Percentiles rank a stretch among this genome's conserved stretches.
These are phyloP conservation scores for Ganoderma lingzhi DNA, from an alignment of 1,284 basidiomycete genomes.

Conservation along the genomic window DNA sequence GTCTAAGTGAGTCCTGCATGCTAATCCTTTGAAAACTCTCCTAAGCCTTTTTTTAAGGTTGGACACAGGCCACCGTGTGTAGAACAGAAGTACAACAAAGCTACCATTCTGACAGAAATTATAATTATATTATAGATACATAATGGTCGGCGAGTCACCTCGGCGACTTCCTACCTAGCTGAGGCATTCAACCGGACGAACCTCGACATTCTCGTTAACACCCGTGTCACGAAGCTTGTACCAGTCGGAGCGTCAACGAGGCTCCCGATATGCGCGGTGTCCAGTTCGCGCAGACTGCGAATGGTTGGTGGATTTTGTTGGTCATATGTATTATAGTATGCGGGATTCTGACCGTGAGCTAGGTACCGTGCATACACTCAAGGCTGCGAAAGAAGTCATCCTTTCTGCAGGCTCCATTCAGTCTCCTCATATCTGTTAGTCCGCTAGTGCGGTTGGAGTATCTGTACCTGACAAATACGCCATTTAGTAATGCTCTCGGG, in stretches of 20 bases:
- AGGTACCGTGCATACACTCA: slow-evolving; percentile 25
- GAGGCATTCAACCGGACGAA: slow-evolving; percentile 45
- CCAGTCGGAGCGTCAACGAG: slow-evolving; percentile 11
- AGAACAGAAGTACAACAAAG: background rate
- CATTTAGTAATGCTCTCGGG: slow-evolving; percentile 28
- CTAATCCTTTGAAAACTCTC: background rate
- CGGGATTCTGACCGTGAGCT: background rate
- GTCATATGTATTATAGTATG: no score
- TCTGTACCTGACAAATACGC: background rate
- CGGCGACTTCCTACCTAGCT: slow-evolving; percentile 41
- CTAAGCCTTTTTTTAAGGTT: background rate
- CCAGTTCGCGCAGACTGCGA: slow-evolving; percentile 39
- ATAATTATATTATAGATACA: slow-evolving; percentile 10
- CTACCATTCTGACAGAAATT: background rate
- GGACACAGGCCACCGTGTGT: slow-evolving; percentile 18
- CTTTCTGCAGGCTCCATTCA: slow-evolving; percentile 28
- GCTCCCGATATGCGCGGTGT: slow-evolving; percentile 41
- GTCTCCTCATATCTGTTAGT: slow-evolving; percentile 45
- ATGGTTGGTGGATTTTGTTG: slow-evolving; percentile 21
- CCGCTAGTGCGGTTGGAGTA: background rate
- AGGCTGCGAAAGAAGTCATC: slow-evolving; percentile 36
- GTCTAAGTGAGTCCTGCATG: slow-evolving; percentile 41
- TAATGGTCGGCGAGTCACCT: slow-evolving; percentile 36
- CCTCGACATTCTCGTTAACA: slow-evolving; percentile 49
- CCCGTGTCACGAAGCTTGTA: slow-evolving; percentile 44